A percentile compares a stretch with the other conserved stretches of the same genome.
Evolutionary conservation across 768 basidiomycete genomes (phyloP).

Genomic region (Pleurotus platypus): DNA sequence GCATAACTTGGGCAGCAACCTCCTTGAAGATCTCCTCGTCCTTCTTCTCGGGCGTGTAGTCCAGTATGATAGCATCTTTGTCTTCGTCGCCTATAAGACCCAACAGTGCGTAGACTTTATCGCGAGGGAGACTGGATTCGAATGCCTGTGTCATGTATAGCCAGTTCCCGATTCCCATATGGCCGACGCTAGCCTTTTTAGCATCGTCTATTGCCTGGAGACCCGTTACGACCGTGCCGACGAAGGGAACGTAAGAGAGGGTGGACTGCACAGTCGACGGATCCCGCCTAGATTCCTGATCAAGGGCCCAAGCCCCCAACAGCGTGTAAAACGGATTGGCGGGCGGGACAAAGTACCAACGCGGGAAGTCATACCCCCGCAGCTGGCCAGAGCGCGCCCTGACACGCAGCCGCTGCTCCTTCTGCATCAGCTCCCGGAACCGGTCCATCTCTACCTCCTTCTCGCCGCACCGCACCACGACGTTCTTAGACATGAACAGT

Average conservation of each 20-base stretch:
- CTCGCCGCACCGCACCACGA: background rate
- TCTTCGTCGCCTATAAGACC: slow-evolving; percentile 1
- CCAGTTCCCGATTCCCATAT: background rate
- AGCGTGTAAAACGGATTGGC: slow-evolving; percentile 1
- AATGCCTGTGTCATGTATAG: background rate
- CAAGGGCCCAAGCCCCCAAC: background rate
- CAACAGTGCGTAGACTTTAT: background rate
- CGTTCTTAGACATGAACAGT: background rate
- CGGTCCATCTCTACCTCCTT: background rate
- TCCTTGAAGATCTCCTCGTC: background rate
- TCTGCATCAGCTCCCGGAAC: background rate
- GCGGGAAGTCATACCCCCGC: background rate
- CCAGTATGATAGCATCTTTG: background rate
- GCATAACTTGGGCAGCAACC: background rate
- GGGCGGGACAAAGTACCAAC: background rate
- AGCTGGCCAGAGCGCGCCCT: background rate
- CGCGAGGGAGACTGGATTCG: background rate
- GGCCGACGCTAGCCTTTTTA: background rate
- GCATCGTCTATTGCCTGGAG: background rate
- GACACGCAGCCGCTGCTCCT: background rate
- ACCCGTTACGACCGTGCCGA: background rate
- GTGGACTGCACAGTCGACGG: background rate
- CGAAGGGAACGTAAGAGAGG: background rate
- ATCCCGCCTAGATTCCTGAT: background rate
- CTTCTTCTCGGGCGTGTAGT: background rate